Percentiles rank a stretch among this genome's conserved stretches.
Evolutionary conservation across 2,329 filamentous ascomycete species (phyloP).

Genomic region (Talaromyces sp.): DNA sequence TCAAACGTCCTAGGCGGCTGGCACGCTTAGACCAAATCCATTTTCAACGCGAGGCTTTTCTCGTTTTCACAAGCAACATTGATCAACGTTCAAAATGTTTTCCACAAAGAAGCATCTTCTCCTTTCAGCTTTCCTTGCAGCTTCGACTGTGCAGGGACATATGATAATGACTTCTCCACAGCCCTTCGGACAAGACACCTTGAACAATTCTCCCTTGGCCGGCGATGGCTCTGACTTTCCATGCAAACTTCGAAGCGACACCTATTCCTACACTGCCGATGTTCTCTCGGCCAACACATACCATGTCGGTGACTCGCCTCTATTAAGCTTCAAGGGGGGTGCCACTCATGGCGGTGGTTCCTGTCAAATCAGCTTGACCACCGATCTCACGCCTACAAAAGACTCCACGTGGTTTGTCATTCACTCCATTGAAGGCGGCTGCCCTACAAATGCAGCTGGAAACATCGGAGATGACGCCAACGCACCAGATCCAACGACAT

Average conservation of each 20-base stretch:
- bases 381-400: constrained; percentile 65
- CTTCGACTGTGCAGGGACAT: constrained; percentile 65
- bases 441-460: constrained; percentile 61
- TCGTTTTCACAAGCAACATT: neutral
- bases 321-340: constrained; percentile 64
- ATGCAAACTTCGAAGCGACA: constrained; percentile 62
- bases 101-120: constrained; percentile 12
- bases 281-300: constrained; percentile 53
- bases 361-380: constrained; percentile 84
- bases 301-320: constrained; percentile 59
- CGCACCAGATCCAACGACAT: constrained; percentile 51
- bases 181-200: constrained; percentile 54
- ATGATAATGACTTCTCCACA: constrained; percentile 68
- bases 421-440: constrained; percentile 81
- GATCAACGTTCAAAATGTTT: neutral
- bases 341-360: constrained; percentile 88
- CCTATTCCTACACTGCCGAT: constrained; percentile 5
- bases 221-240: constrained; percentile 68
- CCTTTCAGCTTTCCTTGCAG: constrained; percentile 49
- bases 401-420: constrained; percentile 81
- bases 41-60: neutral
- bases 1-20: neutral
- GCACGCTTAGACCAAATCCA: neutral
- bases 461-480: constrained; percentile 54
- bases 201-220: constrained; percentile 64